A percentile compares a stretch with the other conserved stretches of the same genome.
These are phyloP conservation scores for Naematelia encephala DNA, from an alignment of 768 basidiomycete species.

Conservation along the genomic window DNA sequence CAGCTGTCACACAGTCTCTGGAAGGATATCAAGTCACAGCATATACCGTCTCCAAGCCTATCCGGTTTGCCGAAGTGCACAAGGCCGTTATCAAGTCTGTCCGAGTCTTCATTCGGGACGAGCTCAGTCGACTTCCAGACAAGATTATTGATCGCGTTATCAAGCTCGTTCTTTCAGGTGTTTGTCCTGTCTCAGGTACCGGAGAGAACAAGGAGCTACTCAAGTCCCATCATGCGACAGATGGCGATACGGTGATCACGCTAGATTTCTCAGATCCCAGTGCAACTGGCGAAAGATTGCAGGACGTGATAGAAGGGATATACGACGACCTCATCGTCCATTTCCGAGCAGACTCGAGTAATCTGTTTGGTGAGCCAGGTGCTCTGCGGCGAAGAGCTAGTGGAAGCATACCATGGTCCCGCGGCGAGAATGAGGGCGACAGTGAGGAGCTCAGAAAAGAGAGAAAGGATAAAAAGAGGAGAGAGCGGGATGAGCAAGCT, in stretches of 20 bases:
- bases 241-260: not conserved
- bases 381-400: slow-evolving; percentile 32
- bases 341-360: slow-evolving; percentile 40
- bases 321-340: slow-evolving; percentile 61
- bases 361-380: slow-evolving; percentile 9
- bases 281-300: slow-evolving; percentile 58
- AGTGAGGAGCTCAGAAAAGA: slow-evolving; percentile 50
- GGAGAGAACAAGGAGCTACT: not conserved
- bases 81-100: slow-evolving; percentile 45
- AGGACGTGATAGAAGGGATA: slow-evolving; percentile 66
- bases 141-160: slow-evolving; percentile 40
- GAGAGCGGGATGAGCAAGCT: slow-evolving; percentile 42
- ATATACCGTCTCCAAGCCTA: slow-evolving; percentile 43
- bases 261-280: slow-evolving; percentile 48
- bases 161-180: slow-evolving; percentile 38
- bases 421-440: slow-evolving; percentile 22
- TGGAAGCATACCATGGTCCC: slow-evolving; percentile 21
- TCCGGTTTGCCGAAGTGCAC: slow-evolving; percentile 43
- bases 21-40: slow-evolving; percentile 46
- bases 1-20: slow-evolving; percentile 6
- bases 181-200: not conserved
- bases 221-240: slow-evolving; percentile 3
- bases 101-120: slow-evolving; percentile 31
- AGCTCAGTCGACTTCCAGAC: slow-evolving; percentile 42
- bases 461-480: slow-evolving; percentile 42